phyloP scores from a whole-genome alignment of 2,329 filamentous ascomycete species.

The Sporothrix luriei region DNA sequence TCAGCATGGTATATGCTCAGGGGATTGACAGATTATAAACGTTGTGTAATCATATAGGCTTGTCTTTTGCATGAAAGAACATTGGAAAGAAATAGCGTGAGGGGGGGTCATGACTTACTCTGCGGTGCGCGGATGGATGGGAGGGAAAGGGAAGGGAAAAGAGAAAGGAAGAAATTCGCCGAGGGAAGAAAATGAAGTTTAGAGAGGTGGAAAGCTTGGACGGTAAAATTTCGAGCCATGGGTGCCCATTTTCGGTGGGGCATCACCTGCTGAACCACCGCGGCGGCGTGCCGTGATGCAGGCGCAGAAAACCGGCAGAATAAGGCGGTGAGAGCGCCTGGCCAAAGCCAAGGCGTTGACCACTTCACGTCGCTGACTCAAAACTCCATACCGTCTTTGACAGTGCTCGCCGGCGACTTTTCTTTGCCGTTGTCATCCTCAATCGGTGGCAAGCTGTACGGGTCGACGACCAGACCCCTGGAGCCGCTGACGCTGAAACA shows the following conservation, averaged over 20 bases:
- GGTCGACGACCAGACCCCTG: conserved; percentile 79
- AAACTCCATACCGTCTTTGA: conserved; percentile 75
- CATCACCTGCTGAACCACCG: not conserved
- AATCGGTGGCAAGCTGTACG: conserved; percentile 85
- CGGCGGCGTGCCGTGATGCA: not conserved
- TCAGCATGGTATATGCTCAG: conserved; percentile 53
- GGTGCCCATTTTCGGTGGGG: conserved; percentile 23
- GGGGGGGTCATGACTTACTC: conserved; percentile 27
- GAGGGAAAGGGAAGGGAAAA: conserved; percentile 24
- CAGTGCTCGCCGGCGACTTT: conserved; percentile 52
- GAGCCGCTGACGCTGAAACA: conserved; percentile 84
- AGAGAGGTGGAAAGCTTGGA: conserved; percentile 26
- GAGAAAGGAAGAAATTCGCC: not conserved
- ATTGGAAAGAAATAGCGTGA: not conserved
- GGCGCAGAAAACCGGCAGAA: conserved; percentile 27
- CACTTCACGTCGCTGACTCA: conserved; percentile 44
- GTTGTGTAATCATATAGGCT: conserved; percentile 52
- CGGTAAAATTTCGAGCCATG: conserved; percentile 22
- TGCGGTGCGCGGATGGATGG: conserved; percentile 17
- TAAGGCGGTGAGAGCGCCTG: conserved; percentile 33
- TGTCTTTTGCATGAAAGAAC: conserved; percentile 30
- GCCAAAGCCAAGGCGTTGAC: no score
- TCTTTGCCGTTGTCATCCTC: conserved; percentile 65
- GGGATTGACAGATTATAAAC: conserved; percentile 63
- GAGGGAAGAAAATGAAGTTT: conserved; percentile 30